Conservation (phyloP, 1,139 yeast genomes). For the Yamadazyma jaroonii region DNA sequence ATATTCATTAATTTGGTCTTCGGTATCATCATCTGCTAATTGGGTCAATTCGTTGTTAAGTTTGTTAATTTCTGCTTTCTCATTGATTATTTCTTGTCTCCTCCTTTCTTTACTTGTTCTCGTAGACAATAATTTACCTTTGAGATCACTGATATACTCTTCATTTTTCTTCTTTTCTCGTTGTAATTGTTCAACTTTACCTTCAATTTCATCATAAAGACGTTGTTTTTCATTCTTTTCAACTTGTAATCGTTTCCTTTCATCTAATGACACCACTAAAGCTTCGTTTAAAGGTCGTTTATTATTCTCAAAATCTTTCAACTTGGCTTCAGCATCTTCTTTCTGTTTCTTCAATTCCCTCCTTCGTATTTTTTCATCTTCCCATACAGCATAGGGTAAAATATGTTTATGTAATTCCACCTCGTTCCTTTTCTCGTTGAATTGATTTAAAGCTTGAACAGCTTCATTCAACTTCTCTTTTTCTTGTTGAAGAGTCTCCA, state of each 20-base stretch:
- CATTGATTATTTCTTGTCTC: slow-evolving; percentile 9
- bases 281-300: slow-evolving; percentile 28
- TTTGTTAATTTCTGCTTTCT: slow-evolving; percentile 7
- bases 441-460: slow-evolving; percentile 38
- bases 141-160: not conserved
- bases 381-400: slow-evolving; percentile 60
- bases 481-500: slow-evolving; percentile 31
- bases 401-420: slow-evolving; percentile 49
- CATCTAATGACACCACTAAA: no score
- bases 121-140: not conserved
- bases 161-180: no score
- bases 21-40: slow-evolving; percentile 2
- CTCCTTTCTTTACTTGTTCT: slow-evolving; percentile 4
- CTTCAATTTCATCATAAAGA: no score
- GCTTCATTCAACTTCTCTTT: slow-evolving; percentile 32
- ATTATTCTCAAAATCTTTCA: slow-evolving; percentile 27
- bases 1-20: slow-evolving; percentile 1
- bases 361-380: slow-evolving; percentile 48
- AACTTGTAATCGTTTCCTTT: not conserved
- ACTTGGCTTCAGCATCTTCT: slow-evolving; percentile 34
- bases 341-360: slow-evolving; percentile 39
- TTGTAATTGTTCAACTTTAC: no score
- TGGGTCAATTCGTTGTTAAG: slow-evolving; percentile 1
- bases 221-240: not conserved
- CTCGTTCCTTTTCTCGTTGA: slow-evolving; percentile 39